phyloP scores from a whole-genome alignment of 805 yeast genomes.

The Ogataea pilisensis region DNA sequence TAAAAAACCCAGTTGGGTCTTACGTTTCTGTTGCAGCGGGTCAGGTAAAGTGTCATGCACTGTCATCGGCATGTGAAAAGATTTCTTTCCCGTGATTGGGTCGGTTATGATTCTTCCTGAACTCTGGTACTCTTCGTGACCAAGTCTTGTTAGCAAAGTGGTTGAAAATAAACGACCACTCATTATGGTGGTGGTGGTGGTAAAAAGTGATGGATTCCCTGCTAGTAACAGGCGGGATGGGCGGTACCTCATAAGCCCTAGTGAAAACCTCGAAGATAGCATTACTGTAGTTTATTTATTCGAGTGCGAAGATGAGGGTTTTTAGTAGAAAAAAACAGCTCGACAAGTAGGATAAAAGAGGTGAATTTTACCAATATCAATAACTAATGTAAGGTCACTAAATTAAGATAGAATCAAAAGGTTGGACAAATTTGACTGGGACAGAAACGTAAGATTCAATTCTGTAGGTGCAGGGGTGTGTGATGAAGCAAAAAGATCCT shows the following conservation, averaged over 20 bases:
- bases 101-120: conserved; percentile 17
- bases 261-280: conserved; percentile 2
- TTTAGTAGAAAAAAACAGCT: no score
- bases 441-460: no score
- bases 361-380: no score
- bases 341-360: no score
- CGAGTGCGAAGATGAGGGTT: no score
- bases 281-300: not conserved
- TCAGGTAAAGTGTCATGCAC: conserved; percentile 78
- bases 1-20: conserved; percentile 50
- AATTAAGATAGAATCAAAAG: no score
- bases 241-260: conserved; percentile 1
- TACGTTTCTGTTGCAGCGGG: conserved; percentile 53
- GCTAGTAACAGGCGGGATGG: not conserved
- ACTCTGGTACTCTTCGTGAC: conserved; percentile 20
- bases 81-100: conserved; percentile 19
- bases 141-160: not conserved
- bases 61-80: conserved; percentile 44
- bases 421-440: no score
- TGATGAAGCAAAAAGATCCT: no score
- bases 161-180: conserved; percentile 2
- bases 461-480: no score
- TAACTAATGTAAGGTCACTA: no score
- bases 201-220: not conserved
- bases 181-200: no score